Conservation (phyloP, 2,329 filamentous ascomycete genomes). For the Diplodia seriata region DNA sequence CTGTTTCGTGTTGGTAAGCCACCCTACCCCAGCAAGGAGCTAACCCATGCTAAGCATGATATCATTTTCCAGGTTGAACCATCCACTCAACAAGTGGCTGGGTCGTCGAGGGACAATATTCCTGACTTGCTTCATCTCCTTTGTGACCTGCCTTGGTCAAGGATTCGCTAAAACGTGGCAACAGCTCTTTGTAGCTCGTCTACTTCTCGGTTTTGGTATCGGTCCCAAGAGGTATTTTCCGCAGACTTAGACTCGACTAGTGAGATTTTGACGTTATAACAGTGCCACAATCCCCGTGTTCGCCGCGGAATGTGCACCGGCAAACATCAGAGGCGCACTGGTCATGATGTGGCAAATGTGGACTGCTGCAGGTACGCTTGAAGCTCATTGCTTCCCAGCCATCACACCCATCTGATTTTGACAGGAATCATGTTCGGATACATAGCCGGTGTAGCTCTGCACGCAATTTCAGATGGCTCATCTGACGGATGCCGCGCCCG, state of each 20-base stretch:
- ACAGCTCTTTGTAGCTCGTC: constrained; percentile 72
- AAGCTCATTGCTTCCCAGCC: too few species aligned
- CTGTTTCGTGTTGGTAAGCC: constrained; percentile 73
- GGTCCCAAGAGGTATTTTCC: constrained; percentile 64
- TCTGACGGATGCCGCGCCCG: neutral
- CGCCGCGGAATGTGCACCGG: constrained; percentile 75
- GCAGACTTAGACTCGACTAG: too few species aligned
- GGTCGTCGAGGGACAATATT: constrained; percentile 89
- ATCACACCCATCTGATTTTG: too few species aligned
- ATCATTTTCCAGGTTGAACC: constrained; percentile 62
- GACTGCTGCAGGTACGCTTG: neutral
- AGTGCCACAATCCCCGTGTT: constrained; percentile 78
- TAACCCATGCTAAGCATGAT: neutral
- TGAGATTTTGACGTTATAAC: too few species aligned
- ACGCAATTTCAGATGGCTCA: constrained; percentile 35
- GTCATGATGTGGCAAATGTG: constrained; percentile 82
- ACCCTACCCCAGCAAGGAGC: too few species aligned
- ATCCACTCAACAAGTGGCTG: constrained; percentile 75
- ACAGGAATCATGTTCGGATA: constrained; percentile 40
- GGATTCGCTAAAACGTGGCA: constrained; percentile 74
- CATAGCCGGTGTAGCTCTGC: constrained; percentile 37
- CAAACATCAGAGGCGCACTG: constrained; percentile 73
- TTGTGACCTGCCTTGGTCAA: constrained; percentile 63
- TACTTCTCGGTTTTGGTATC: constrained; percentile 79
- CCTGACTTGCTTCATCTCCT: constrained; percentile 73